These are phyloP conservation scores for Piper betle DNA, from an alignment of 164 flowering plant species.

Conservation along the genomic window DNA sequence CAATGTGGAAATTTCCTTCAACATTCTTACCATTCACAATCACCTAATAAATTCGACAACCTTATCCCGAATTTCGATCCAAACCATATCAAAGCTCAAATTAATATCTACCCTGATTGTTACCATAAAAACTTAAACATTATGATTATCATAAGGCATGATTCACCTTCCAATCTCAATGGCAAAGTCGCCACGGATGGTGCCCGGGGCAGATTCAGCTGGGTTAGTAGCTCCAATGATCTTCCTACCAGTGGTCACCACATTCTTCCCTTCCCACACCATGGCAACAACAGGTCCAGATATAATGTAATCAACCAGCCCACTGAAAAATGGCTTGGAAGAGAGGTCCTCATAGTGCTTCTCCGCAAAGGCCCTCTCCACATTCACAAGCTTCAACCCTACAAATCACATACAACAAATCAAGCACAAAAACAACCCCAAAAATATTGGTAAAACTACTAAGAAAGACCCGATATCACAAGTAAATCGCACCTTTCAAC, in stretches of 20 bases:
- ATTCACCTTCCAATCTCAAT: conserved; percentile 79
- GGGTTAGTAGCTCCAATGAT: conserved; percentile 96
- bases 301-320: conserved; percentile 69
- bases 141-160: too few relatives aligned
- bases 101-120: too few relatives aligned
- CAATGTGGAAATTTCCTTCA: not conserved
- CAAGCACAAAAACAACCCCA: conserved; percentile 1
- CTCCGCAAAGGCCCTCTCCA: conserved; percentile 78
- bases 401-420: not conserved
- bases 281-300: conserved; percentile 95
- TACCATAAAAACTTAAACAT: too few relatives aligned
- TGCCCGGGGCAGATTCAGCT: conserved; percentile 73
- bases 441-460: not conserved
- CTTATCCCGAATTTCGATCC: too few relatives aligned
- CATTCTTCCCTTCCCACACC: conserved; percentile 94
- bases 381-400: conserved; percentile 76
- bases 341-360: conserved; percentile 80
- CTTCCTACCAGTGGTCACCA: conserved; percentile 71
- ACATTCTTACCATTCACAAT: not conserved
- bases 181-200: conserved; percentile 93
- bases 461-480: not conserved
- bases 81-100: too few relatives aligned
- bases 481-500: not conserved
- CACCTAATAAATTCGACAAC: too few relatives aligned
- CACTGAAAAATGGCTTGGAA: conserved; percentile 68